These are phyloP conservation scores for Penicillium diatomitis DNA, from an alignment of 495 filamentous ascomycete species.

Conservation along the genomic window DNA sequence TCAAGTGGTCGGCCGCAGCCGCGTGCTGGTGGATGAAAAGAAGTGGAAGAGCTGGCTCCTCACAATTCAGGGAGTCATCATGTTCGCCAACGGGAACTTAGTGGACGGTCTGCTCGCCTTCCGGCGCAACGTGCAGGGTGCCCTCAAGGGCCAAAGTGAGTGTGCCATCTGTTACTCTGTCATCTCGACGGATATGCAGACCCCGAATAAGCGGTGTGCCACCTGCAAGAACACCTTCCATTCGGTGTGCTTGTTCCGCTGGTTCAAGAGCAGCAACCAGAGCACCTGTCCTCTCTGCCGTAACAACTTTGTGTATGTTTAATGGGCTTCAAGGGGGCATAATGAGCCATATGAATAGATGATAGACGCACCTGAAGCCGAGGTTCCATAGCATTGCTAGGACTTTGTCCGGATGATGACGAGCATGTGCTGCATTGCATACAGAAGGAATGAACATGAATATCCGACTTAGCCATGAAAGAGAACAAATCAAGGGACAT, in stretches of 20 bases:
- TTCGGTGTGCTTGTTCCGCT: constrained; percentile 78
- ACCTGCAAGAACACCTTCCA: constrained; percentile 97
- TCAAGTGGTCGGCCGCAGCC: constrained; percentile 63
- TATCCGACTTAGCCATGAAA: no score
- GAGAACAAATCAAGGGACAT: no score
- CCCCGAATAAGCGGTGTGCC: constrained; percentile 81
- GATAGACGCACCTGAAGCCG: not conserved
- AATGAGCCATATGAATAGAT: constrained; percentile 13
- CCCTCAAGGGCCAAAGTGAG: constrained; percentile 86
- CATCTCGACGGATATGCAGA: constrained; percentile 72
- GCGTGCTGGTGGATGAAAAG: constrained; percentile 77
- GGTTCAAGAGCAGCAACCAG: constrained; percentile 89
- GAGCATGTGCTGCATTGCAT: no score
- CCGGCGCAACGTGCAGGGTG: constrained; percentile 71
- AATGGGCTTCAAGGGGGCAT: not conserved
- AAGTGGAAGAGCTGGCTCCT: constrained; percentile 84
- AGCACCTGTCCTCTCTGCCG: constrained; percentile 85
- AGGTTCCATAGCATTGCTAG: no score
- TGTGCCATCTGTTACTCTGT: constrained; percentile 97
- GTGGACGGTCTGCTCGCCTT: constrained; percentile 79
- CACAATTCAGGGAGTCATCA: constrained; percentile 85
- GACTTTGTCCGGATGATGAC: no score
- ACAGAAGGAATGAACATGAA: no score
- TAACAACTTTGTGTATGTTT: constrained; percentile 67
- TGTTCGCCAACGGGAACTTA: constrained; percentile 75